Base-by-base conservation (phyloP, 2,329 filamentous ascomycete genomes). In the Corinectria fuckeliana region DNA sequence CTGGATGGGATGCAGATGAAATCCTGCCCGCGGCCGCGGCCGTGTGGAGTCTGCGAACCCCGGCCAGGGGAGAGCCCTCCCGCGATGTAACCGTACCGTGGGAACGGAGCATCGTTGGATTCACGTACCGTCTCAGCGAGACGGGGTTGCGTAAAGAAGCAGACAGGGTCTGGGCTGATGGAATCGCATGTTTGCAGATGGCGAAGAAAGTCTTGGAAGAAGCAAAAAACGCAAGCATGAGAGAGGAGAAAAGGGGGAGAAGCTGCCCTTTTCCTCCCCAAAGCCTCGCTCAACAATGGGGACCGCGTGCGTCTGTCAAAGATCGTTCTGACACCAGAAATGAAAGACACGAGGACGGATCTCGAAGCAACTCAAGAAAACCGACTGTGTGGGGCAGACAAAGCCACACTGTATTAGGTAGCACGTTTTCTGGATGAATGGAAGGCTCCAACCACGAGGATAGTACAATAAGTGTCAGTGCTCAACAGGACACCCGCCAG, bases 121-220 rank as follows among this genome's bases (percentile, higher is more conserved):
- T 52, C 60, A 55, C 26, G 53, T 49, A 42, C 55, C 62, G 65
- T 67, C 62, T 60, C 65, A 67, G 58, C 51, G 49, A 32, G 41
- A 66, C 45, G 21, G 59, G 58, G 64, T 50, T 48, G 34, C 25
- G 49, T 58, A 52, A 30, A 56, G 39, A 50, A 56, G 7, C n/a
- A 36, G 11, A 56, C 50, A 58, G 61, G 61, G 54, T 55, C 55
- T 42, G 54, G 50, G 36, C 59, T 62, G 57, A 61, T 38, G 36
- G 60, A 45, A 59, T 68, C 55, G 58, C 51, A 61, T 56, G 56
- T 59, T 57, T 49, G 42, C 30, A 47, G 58, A 54, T 62, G 52
- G 41, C 34, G 34, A 57, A 66, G 56, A 66, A 60, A 42, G 56
- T 30, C 32, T 26, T 50, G 48, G n/a, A 52, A 58, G 50, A 62